Percentiles rank a stretch among this genome's conserved stretches.
These are phyloP conservation scores for Cochlearia excelsa DNA, from an alignment of 345 rosid species.

Conservation along the genomic window DNA sequence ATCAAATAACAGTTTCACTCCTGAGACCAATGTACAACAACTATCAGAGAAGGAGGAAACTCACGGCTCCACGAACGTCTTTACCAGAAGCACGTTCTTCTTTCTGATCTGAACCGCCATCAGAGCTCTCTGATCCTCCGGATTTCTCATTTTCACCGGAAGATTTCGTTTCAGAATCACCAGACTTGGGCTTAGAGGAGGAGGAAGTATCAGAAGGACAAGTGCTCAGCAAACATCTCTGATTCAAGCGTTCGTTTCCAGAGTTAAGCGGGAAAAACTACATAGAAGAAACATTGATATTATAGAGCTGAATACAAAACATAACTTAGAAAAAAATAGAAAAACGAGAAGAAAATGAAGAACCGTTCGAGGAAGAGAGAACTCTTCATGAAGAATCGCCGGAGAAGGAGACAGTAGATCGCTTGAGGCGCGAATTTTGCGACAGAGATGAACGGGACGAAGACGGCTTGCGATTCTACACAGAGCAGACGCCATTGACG, in stretches of 20 bases:
- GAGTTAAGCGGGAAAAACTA: slow-evolving; percentile 39
- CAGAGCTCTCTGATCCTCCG: slow-evolving; percentile 45
- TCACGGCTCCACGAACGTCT: slow-evolving; percentile 91
- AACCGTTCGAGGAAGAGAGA: slow-evolving; percentile 42
- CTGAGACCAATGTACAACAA: too few species aligned
- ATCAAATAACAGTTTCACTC: slow-evolving; percentile 7
- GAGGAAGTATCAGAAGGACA: neutral
- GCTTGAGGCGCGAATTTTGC: slow-evolving; percentile 19
- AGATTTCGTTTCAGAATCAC: slow-evolving; percentile 32
- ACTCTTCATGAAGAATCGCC: slow-evolving; percentile 27
- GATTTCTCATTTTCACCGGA: slow-evolving; percentile 50
- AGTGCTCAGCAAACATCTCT: slow-evolving; percentile 41
- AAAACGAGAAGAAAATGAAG: slow-evolving; percentile 21
- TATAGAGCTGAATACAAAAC: neutral
- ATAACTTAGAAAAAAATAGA: neutral
- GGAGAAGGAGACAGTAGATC: slow-evolving; percentile 27
- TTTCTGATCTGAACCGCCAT: slow-evolving; percentile 50
- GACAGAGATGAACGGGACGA: slow-evolving; percentile 30
- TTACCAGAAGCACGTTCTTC: slow-evolving; percentile 51
- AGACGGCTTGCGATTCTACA: slow-evolving; percentile 42
- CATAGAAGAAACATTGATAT: neutral
- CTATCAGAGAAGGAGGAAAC: neutral
- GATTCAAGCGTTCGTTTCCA: slow-evolving; percentile 38
- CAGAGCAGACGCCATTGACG: slow-evolving; percentile 55
- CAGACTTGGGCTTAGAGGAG: slow-evolving; percentile 15